phyloP scores from a whole-genome alignment of 2,329 filamentous ascomycete species.

The Scortechinia acanthostroma region DNA sequence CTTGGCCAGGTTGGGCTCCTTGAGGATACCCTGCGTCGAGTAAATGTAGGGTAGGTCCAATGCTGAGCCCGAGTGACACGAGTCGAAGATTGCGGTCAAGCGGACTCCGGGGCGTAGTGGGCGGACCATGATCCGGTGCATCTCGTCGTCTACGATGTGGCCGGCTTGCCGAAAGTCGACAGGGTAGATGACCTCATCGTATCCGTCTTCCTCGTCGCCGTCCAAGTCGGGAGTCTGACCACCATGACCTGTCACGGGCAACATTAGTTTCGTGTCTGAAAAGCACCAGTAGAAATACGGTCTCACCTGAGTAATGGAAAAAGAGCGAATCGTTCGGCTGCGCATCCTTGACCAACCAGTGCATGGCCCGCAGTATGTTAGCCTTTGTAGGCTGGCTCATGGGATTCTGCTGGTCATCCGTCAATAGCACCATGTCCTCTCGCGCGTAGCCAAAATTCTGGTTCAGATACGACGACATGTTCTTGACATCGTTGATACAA shows the following conservation, averaged over 20 bases:
- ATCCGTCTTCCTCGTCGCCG: slow-evolving; percentile 72
- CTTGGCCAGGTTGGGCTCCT: slow-evolving; percentile 75
- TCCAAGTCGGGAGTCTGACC: slow-evolving; percentile 69
- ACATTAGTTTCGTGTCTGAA: neutral
- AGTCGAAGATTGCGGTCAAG: slow-evolving; percentile 75
- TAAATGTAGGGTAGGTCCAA: slow-evolving; percentile 75
- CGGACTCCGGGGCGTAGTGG: slow-evolving; percentile 77
- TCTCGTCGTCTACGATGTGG: slow-evolving; percentile 73
- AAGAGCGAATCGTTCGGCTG: slow-evolving; percentile 71
- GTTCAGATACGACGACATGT: slow-evolving; percentile 66
- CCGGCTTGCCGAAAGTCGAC: slow-evolving; percentile 66
- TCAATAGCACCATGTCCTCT: slow-evolving; percentile 75
- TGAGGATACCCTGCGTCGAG: slow-evolving; percentile 72
- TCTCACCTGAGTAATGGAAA: slow-evolving; percentile 65
- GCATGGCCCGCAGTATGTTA: slow-evolving; percentile 70
- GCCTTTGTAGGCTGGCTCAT: slow-evolving; percentile 68
- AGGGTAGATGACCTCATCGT: slow-evolving; percentile 74
- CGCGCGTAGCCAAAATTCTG: slow-evolving; percentile 64
- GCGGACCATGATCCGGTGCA: slow-evolving; percentile 71
- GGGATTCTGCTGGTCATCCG: slow-evolving; percentile 66
- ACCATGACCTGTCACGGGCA: slow-evolving; percentile 49
- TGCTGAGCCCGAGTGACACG: slow-evolving; percentile 72
- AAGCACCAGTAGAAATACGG: slow-evolving; percentile 16
- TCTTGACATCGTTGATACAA: slow-evolving; percentile 77
- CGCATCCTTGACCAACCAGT: slow-evolving; percentile 68